Percentiles rank a stretch among this genome's conserved stretches.
These are phyloP conservation scores for Cytospora piceae DNA, from an alignment of 2,329 filamentous ascomycete species.

Conservation along the genomic window DNA sequence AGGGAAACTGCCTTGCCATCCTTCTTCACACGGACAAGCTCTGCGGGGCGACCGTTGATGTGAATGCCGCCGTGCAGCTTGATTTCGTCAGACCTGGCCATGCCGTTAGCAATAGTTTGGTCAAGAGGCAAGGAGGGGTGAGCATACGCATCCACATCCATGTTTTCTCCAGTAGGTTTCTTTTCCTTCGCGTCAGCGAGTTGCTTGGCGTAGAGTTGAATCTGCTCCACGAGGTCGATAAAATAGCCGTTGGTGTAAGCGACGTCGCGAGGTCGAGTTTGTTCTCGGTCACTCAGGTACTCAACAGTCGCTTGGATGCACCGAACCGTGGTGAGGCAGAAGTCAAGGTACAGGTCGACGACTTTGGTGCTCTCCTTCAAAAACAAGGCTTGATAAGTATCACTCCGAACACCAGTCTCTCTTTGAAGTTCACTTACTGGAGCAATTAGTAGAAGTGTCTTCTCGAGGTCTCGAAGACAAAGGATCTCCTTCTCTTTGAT, in stretches of 20 bases:
- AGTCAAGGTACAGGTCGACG: conserved; percentile 75
- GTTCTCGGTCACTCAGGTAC: conserved; percentile 83
- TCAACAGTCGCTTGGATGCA: conserved; percentile 90
- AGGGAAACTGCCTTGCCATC: conserved; percentile 81
- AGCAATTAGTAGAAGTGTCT: conserved; percentile 87
- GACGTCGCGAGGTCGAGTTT: conserved; percentile 80
- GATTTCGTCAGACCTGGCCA: conserved; percentile 64
- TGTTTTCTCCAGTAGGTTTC: conserved; percentile 59
- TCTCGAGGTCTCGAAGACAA: conserved; percentile 91
- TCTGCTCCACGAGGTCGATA: conserved; percentile 93
- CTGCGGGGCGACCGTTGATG: conserved; percentile 79
- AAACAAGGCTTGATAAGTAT: conserved; percentile 71
- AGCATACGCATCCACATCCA: conserved; percentile 63
- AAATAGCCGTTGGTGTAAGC: conserved; percentile 97
- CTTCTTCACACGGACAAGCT: conserved; percentile 81
- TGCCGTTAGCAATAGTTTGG: conserved; percentile 35
- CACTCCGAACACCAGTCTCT: conserved; percentile 61
- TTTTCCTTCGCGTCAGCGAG: conserved; percentile 75
- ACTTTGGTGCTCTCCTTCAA: conserved; percentile 78
- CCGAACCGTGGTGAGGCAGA: conserved; percentile 87
- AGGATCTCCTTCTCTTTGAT: conserved; percentile 85
- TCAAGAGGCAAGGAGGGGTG: conserved; percentile 31
- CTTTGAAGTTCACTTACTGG: conserved; percentile 76
- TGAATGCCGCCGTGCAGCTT: conserved; percentile 80
- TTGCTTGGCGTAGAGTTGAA: conserved; percentile 84